Evolutionary conservation across 345 rosid species (phyloP).

Genomic region (Brassica cretica): DNA sequence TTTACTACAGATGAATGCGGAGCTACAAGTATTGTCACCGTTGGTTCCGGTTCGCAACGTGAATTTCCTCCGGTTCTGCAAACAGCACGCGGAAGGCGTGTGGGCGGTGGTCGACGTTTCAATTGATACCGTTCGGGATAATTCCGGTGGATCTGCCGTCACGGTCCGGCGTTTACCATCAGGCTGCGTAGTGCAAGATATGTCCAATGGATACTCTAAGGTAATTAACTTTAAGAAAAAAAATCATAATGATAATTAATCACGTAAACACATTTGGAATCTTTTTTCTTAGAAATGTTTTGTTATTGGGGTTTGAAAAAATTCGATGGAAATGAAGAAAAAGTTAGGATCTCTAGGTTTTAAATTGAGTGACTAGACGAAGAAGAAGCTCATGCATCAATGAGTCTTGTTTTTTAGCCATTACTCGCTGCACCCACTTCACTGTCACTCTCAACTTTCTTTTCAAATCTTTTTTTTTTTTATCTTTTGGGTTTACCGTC

Average conservation of each 20-base stretch:
- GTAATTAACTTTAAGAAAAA: conserved; percentile 36
- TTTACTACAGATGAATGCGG: conserved; percentile 59
- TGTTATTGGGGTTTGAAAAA: conserved; percentile 20
- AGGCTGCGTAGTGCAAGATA: conserved; percentile 93
- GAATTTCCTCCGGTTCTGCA: conserved; percentile 68
- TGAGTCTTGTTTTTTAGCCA: conserved; percentile 44
- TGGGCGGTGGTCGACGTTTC: conserved; percentile 91
- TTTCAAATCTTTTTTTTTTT: neutral
- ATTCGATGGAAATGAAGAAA: conserved; percentile 16
- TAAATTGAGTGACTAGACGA: conserved; percentile 39
- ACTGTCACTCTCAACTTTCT: conserved; percentile 33
- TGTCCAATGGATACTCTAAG: conserved; percentile 95
- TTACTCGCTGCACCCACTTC: conserved; percentile 43
- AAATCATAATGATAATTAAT: conserved; percentile 2
- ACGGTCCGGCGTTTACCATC: conserved; percentile 86
- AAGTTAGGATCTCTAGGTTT: conserved; percentile 37
- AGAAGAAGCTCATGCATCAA: conserved; percentile 43
- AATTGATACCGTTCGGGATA: conserved; percentile 43
- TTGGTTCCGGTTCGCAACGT: conserved; percentile 62
- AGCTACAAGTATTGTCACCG: conserved; percentile 72
- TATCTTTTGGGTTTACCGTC: neutral
- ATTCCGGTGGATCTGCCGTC: conserved; percentile 43
- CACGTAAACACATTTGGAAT: conserved; percentile 13
- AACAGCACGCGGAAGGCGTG: conserved; percentile 62
- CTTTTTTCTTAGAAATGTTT: conserved; percentile 4